phyloP scores from a whole-genome alignment of 2,329 filamentous ascomycete genomes.

The Pseudogymnoascus sp. region DNA sequence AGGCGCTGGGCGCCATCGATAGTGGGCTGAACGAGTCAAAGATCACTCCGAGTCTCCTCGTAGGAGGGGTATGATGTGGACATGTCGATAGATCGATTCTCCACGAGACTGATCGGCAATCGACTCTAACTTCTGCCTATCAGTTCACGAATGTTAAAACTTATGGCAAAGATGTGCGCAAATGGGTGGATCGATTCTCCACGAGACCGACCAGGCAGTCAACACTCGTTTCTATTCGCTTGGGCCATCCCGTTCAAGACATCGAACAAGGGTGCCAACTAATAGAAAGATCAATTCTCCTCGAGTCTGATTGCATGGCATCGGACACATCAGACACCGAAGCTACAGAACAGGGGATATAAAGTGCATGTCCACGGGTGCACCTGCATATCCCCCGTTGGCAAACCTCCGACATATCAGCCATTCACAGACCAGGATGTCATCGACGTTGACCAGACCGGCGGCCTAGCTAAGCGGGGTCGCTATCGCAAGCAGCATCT shows the following conservation, averaged over 20 bases:
- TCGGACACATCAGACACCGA: not conserved
- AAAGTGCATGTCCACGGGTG: not conserved
- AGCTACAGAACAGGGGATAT: not conserved
- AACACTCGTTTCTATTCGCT: not conserved
- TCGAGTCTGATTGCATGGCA: not conserved
- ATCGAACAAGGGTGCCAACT: not conserved
- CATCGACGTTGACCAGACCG: not conserved
- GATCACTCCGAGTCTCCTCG: too few relatives aligned
- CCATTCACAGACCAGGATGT: not conserved
- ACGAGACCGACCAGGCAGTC: not conserved
- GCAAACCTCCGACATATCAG: not conserved
- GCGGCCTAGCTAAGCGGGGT: not conserved
- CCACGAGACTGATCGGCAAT: too few relatives aligned
- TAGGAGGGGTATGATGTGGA: too few relatives aligned
- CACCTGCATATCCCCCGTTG: not conserved
- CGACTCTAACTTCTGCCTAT: not conserved
- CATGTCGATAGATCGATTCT: too few relatives aligned
- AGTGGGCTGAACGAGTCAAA: too few relatives aligned
- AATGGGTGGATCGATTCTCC: not conserved
- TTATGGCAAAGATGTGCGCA: not conserved
- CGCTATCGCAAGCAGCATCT: not conserved
- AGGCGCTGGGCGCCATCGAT: too few relatives aligned
- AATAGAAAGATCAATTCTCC: not conserved
- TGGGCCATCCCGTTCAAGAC: not conserved
- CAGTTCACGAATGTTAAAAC: not conserved